phyloP scores from a whole-genome alignment of 2,329 filamentous ascomycete genomes.

The Fusarium sp. region DNA sequence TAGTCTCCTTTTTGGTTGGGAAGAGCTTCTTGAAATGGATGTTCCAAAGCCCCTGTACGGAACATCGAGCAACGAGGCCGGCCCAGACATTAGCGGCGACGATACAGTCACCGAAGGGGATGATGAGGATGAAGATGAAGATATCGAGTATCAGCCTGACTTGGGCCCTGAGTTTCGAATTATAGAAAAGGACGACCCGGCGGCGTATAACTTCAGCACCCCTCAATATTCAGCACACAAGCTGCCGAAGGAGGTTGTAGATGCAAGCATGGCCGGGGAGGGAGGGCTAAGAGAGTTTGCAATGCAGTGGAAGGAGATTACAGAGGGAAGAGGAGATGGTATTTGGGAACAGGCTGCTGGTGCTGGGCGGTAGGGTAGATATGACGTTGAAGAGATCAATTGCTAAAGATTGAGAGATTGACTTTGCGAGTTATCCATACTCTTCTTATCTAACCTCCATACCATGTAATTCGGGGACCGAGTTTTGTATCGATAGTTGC shows the following conservation, averaged over 20 bases:
- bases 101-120: constrained; percentile 53
- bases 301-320: constrained; percentile 75
- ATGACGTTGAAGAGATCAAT: background rate
- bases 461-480: too few species aligned
- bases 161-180: constrained; percentile 83
- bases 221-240: constrained; percentile 96
- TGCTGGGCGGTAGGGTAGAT: constrained; percentile 24
- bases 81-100: constrained; percentile 53
- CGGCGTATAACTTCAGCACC: constrained; percentile 86
- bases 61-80: constrained; percentile 45
- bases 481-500: too few species aligned
- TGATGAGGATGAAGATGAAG: constrained; percentile 52
- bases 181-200: constrained; percentile 84
- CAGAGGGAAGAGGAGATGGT: constrained; percentile 54
- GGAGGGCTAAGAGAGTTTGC: constrained; percentile 85
- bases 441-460: too few species aligned
- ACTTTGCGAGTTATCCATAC: background rate
- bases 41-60: constrained; percentile 69
- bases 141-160: constrained; percentile 64
- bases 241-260: constrained; percentile 90
- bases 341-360: constrained; percentile 53
- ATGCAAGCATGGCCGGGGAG: constrained; percentile 73
- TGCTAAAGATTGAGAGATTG: background rate
- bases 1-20: constrained; percentile 88
- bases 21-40: constrained; percentile 81